Evolutionary conservation across 106 monocot species (phyloP), one percentile per base, ranked within the genome.

Genomic region (Dactylorhiza incarnata): DNA sequence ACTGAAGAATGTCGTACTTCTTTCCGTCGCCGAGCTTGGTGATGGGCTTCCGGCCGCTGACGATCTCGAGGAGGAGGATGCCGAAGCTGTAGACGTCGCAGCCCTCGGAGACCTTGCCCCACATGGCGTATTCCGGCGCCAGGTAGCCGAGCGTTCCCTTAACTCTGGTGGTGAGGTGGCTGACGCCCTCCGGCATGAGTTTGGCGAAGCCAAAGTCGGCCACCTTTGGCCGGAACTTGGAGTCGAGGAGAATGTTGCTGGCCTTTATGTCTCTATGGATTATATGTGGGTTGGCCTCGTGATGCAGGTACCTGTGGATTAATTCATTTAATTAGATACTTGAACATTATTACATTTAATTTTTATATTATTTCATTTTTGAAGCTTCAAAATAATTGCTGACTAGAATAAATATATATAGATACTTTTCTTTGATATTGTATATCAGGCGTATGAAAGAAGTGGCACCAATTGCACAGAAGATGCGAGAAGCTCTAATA

Each of bases 191-290:
- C 1, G 78, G 85, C 37, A 85, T 74, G 23, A 85, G 85, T 68
- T 85, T 85, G 45, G 85, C 81, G 78, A 85, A 85, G 20, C 85
- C 85, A 45, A 85, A 85, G 72, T 85, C 85, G 5, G 81, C 75
- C 10, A 85, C 85, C 52, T 72, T 82, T 2, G 88, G 82, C 23
- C 71, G 55, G 74, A 85, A 85, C 37, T 80, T 85, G 46, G 84
- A 73, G 76, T 84, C 84, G 5, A 84, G 80, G 37, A 84, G 80
- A 4, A 90, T 82, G 75, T 90, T 90, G 78, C 86, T 81, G 44
- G 89, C 83, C 75, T 90, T 90, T 67, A 90, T 84, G 52, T 90
- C 89, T 49, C 89, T 50, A 75, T 90, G 86, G 49, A 90, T 90
- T 20, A 88, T 85, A 26, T 73, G 82, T 3, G 84, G 82, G 3